phyloP scores from a whole-genome alignment of 2,329 filamentous ascomycete genomes.

The Fusarium circinatum region DNA sequence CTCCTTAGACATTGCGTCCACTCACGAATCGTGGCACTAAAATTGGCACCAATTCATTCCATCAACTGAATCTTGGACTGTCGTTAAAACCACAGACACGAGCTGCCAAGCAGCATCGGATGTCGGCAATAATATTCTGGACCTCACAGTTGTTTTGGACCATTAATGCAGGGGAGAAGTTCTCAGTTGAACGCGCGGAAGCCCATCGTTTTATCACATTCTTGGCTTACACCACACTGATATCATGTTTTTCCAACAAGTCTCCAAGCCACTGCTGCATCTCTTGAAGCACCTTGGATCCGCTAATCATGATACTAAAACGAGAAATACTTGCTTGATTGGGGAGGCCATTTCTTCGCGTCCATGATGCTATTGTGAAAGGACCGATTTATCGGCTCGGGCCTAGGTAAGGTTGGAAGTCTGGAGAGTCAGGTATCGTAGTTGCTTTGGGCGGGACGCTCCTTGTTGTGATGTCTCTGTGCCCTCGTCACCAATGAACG shows the following conservation, averaged over 20 bases:
- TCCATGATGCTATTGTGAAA: slow-evolving; percentile 46
- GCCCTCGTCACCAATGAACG: slow-evolving; percentile 1
- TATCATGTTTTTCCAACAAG: slow-evolving; percentile 17
- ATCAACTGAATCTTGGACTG: slow-evolving; percentile 4
- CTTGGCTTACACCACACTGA: not conserved
- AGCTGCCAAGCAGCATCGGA: slow-evolving; percentile 27
- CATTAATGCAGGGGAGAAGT: slow-evolving; percentile 39
- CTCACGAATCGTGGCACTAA: not conserved
- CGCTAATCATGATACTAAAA: slow-evolving; percentile 47
- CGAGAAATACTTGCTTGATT: slow-evolving; percentile 41
- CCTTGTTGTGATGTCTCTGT: slow-evolving; percentile 50
- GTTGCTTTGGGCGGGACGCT: slow-evolving; percentile 47
- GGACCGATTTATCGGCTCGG: slow-evolving; percentile 34
- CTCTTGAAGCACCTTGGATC: slow-evolving; percentile 43
- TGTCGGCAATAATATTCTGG: slow-evolving; percentile 31
- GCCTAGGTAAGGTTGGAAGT: slow-evolving; percentile 46
- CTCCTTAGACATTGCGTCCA: not conserved
- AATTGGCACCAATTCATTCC: slow-evolving; percentile 12
- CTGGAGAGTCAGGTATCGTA: slow-evolving; percentile 47
- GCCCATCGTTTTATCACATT: slow-evolving; percentile 44
- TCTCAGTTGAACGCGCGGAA: slow-evolving; percentile 32
- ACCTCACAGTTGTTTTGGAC: slow-evolving; percentile 47
- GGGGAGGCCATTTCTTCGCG: slow-evolving; percentile 39
- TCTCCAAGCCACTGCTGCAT: slow-evolving; percentile 28
- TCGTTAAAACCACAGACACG: slow-evolving; percentile 4